Conservation (phyloP, 352 stramenopile genomes). For the Pythium phragmiticola region DNA sequence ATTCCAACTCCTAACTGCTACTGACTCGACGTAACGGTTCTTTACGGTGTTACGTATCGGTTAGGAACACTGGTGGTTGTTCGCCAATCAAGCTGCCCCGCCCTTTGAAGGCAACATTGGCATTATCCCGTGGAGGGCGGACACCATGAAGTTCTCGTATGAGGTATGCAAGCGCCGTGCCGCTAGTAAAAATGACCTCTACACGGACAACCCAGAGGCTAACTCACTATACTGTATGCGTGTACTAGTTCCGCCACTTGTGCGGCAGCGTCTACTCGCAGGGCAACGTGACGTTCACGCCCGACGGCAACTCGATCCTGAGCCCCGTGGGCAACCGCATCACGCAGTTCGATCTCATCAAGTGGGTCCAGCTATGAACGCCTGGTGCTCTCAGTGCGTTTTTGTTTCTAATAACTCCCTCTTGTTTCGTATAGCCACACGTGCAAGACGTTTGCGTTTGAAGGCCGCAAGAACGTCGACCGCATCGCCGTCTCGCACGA, state of each 20-base stretch:
- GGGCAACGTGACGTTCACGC: constrained; percentile 92
- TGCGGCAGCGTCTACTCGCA: constrained; percentile 93
- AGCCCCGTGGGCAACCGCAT: constrained; percentile 94
- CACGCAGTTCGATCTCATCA: constrained; percentile 93
- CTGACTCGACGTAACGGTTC: neutral
- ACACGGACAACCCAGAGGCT: neutral
- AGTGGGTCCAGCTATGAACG: constrained; percentile 48
- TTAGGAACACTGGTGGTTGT: constrained; percentile 28
- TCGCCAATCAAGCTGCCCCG: constrained; percentile 27
- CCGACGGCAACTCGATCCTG: constrained; percentile 91
- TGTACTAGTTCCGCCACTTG: constrained; percentile 86
- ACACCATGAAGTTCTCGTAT: constrained; percentile 88
- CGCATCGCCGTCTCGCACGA: constrained; percentile 87
- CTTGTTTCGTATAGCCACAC: constrained; percentile 51
- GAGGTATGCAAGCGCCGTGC: constrained; percentile 37
- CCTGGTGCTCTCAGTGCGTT: constrained; percentile 8
- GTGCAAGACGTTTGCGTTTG: constrained; percentile 89
- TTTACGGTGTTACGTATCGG: neutral
- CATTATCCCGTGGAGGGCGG: neutral
- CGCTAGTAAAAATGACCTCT: neutral
- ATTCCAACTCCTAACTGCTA: constrained; percentile 10
- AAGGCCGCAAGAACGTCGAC: constrained; percentile 90
- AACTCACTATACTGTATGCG: neutral
- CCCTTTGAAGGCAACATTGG: constrained; percentile 18
- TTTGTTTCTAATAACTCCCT: constrained; percentile 5